These are phyloP conservation scores for Tremellales sp. DNA, from an alignment of 1,284 basidiomycete genomes.

Conservation along the genomic window DNA sequence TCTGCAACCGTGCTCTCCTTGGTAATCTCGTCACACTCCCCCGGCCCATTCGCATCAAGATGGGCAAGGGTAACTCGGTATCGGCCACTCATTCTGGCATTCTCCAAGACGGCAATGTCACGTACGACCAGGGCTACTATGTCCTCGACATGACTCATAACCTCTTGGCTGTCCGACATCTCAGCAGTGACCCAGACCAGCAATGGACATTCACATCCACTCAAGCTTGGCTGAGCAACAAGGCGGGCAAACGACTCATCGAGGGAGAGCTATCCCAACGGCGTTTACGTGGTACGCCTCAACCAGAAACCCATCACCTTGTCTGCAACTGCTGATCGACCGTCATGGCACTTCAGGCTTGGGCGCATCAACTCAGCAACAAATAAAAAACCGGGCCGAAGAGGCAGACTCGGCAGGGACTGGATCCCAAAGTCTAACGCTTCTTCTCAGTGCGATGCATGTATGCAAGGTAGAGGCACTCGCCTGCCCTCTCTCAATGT, in stretches of 20 bases:
- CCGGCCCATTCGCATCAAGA: not conserved
- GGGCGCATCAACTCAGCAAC: conserved; percentile 5
- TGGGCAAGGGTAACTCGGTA: not conserved
- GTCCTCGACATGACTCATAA: conserved; percentile 5
- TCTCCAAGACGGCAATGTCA: not conserved
- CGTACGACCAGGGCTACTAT: conserved; percentile 1
- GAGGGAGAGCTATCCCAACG: conserved; percentile 4
- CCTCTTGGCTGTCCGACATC: conserved; percentile 4
- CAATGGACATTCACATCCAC: not conserved
- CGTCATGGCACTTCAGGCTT: conserved; percentile 2
- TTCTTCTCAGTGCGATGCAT: conserved; percentile 4
- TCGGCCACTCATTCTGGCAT: not conserved
- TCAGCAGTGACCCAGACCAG: not conserved
- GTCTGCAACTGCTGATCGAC: not conserved
- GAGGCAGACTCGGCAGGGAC: conserved; percentile 5
- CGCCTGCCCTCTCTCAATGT: conserved; percentile 13
- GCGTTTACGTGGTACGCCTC: conserved; percentile 4
- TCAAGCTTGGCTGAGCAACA: not conserved
- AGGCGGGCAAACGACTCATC: not conserved
- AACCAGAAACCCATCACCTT: not conserved
- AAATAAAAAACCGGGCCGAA: conserved; percentile 4
- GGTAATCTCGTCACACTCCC: not conserved
- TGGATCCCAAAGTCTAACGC: conserved; percentile 1
- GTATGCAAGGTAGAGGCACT: conserved; percentile 13
- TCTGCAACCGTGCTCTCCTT: not conserved